phyloP scores from a whole-genome alignment of 176 grass and related monocot genomes.

The Avena atlantica region DNA sequence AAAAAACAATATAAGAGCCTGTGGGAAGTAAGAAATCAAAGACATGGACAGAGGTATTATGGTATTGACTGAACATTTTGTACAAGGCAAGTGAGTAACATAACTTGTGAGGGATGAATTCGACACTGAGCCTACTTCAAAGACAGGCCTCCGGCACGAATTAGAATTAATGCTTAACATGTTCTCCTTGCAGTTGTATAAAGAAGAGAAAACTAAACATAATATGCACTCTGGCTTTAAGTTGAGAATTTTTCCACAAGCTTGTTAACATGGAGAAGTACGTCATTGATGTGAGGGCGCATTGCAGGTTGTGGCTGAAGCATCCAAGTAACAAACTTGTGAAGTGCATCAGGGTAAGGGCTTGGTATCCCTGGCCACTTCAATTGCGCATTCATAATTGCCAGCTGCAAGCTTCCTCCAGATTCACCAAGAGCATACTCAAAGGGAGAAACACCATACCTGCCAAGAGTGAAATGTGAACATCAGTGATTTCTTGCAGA shows the following conservation, averaged over 20 bases:
- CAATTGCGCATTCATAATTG: slow-evolving; percentile 80
- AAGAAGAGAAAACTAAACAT: slow-evolving; percentile 2
- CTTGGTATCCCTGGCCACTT: slow-evolving; percentile 81
- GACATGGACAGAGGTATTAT: background rate
- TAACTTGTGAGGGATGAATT: background rate
- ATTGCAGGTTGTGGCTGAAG: slow-evolving; percentile 75
- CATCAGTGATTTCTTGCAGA: slow-evolving; percentile 7
- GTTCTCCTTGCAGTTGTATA: slow-evolving; percentile 22
- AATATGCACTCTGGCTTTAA: slow-evolving; percentile 39
- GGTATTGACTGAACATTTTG: slow-evolving; percentile 17
- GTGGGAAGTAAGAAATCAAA: background rate
- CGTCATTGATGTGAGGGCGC: slow-evolving; percentile 80
- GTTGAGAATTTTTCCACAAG: slow-evolving; percentile 72
- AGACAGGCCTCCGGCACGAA: slow-evolving; percentile 2
- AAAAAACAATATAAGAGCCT: background rate
- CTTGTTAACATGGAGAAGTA: slow-evolving; percentile 88
- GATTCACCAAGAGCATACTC: slow-evolving; percentile 83
- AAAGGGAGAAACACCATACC: slow-evolving; percentile 92
- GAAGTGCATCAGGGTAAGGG: slow-evolving; percentile 75
- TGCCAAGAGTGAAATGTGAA: slow-evolving; percentile 29
- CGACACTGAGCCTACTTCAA: slow-evolving; percentile 30
- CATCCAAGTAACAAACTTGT: slow-evolving; percentile 87
- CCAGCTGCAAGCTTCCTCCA: slow-evolving; percentile 91
- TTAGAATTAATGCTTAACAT: slow-evolving; percentile 11
- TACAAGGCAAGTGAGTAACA: slow-evolving; percentile 44